These are phyloP conservation scores for Malassezia globosa DNA, from an alignment of 1,284 basidiomycete species.

Conservation along the genomic window DNA sequence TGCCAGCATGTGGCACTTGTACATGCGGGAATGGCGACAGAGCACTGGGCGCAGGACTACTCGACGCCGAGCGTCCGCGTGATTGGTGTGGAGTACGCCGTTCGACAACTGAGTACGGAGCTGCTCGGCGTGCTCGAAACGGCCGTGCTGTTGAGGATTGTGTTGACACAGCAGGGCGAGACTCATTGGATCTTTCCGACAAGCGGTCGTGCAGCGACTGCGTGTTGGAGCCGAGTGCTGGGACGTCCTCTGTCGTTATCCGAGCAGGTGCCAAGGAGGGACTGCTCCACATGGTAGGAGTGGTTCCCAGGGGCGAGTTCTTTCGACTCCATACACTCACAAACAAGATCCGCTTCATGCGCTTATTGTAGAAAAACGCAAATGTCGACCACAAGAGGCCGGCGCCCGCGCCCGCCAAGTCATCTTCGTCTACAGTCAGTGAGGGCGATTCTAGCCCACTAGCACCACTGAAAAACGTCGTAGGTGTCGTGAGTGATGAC, in stretches of 20 bases:
- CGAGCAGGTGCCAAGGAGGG: conserved; percentile 3
- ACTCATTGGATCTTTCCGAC: conserved; percentile 1
- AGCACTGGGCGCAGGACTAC: conserved; percentile 36
- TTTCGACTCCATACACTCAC: conserved; percentile 85
- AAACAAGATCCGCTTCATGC: conserved; percentile 79
- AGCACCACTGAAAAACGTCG: not conserved
- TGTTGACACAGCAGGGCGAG: conserved; percentile 9
- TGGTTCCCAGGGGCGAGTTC: conserved; percentile 43
- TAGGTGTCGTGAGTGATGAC: no score
- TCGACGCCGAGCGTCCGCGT: conserved; percentile 12
- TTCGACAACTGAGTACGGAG: not conserved
- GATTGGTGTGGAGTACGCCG: not conserved
- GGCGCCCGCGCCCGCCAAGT: conserved; percentile 53
- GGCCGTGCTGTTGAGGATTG: conserved; percentile 4
- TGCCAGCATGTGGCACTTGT: not conserved
- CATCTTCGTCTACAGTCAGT: conserved; percentile 49
- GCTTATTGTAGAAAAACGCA: conserved; percentile 93
- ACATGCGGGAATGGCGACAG: conserved; percentile 44
- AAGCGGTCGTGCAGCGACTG: not conserved
- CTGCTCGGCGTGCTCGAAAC: conserved; percentile 1
- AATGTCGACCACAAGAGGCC: conserved; percentile 90
- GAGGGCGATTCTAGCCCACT: conserved; percentile 9
- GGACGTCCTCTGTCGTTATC: not conserved
- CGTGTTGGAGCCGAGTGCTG: not conserved
- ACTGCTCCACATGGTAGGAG: conserved; percentile 19